These are phyloP conservation scores for Raffaelea albimanens DNA, from an alignment of 2,329 filamentous ascomycete genomes.

Conservation along the genomic window DNA sequence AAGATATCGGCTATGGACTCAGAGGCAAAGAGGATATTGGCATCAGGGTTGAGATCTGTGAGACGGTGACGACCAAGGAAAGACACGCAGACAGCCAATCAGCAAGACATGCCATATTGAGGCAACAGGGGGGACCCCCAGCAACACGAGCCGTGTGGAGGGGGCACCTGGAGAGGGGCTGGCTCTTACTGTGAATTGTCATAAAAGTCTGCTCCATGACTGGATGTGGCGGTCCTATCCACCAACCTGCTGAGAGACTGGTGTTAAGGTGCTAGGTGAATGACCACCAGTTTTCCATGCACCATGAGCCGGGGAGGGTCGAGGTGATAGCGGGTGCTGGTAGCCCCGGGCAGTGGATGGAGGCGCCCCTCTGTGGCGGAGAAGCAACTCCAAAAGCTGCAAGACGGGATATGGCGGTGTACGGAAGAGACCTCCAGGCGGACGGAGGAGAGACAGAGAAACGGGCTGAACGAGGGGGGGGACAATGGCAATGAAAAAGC, in stretches of 20 bases:
- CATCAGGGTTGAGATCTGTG: constrained; percentile 63
- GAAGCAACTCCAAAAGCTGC: background rate
- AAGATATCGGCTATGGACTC: constrained; percentile 78
- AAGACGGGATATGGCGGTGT: too few relatives aligned
- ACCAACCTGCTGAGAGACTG: too few relatives aligned
- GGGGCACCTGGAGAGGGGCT: background rate
- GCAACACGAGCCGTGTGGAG: background rate
- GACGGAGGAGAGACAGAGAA: background rate
- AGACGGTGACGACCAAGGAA: background rate
- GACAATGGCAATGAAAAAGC: background rate
- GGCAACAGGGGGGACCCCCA: background rate
- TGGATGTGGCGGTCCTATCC: too few relatives aligned
- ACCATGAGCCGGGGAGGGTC: background rate
- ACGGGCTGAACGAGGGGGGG: background rate
- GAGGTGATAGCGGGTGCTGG: too few relatives aligned
- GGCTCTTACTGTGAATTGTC: constrained; percentile 69
- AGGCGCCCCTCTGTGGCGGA: background rate
- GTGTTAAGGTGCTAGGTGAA: too few relatives aligned
- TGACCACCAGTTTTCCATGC: too few relatives aligned
- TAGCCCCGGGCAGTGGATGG: too few relatives aligned
- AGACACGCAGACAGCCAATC: too few relatives aligned
- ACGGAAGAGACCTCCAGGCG: too few relatives aligned
- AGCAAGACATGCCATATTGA: background rate
- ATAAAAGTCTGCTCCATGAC: constrained; percentile 80
- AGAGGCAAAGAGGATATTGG: constrained; percentile 73